Evolutionary conservation across 306 rosid species (phyloP).

Genomic region (Quercus variabilis): DNA sequence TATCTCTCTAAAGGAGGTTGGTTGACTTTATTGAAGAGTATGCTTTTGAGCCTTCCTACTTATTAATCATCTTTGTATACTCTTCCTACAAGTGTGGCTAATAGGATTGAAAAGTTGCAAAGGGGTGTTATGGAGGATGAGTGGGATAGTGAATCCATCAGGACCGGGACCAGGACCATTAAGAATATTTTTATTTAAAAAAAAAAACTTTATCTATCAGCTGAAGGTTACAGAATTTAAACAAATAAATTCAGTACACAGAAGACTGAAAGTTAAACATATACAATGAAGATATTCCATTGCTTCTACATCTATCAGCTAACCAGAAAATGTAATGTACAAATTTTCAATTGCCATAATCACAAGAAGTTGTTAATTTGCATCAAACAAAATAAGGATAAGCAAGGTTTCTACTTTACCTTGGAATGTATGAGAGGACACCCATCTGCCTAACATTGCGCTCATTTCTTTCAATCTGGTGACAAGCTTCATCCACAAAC

Average conservation of each 20-base stretch:
- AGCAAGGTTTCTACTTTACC: conserved; percentile 46
- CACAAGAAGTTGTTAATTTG: neutral
- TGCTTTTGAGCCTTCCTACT: no score
- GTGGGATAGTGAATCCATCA: no score
- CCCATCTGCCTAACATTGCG: conserved; percentile 84
- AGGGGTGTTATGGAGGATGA: no score
- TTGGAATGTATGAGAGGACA: conserved; percentile 80
- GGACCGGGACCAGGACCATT: no score
- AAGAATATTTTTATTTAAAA: no score
- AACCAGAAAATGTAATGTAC: neutral
- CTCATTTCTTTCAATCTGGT: conserved; percentile 87
- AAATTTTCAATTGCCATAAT: neutral
- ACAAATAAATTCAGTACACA: neutral
- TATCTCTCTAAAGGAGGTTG: no score
- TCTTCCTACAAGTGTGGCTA: no score
- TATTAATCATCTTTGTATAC: no score
- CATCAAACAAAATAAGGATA: conserved; percentile 5
- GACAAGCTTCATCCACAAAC: conserved; percentile 95
- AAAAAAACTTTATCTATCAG: no score
- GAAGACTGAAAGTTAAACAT: neutral
- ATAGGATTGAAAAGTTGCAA: no score
- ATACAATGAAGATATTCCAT: neutral
- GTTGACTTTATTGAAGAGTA: no score
- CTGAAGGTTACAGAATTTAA: no score
- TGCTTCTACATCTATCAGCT: neutral